phyloP scores from a whole-genome alignment of 225 moss, liverwort and hornwort genomes.

The Rhytidiadelphus loreus region DNA sequence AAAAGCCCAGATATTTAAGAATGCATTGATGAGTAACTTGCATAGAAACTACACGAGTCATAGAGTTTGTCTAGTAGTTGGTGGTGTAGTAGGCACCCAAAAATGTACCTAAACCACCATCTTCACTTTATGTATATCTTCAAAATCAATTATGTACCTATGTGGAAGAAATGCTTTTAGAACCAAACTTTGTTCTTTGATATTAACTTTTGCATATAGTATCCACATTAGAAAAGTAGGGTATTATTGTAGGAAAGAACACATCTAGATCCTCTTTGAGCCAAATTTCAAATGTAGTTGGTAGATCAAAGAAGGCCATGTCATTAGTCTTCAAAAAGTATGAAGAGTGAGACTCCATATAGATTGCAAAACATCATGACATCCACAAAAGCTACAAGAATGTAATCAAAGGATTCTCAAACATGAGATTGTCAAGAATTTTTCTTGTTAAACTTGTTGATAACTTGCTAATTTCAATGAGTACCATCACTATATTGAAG shows the following conservation, averaged over 20 bases:
- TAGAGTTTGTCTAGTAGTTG: not conserved
- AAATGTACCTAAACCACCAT: too few relatives aligned
- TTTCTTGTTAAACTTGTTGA: not conserved
- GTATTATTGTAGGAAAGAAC: not conserved
- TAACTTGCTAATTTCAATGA: not conserved
- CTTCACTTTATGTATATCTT: too few relatives aligned
- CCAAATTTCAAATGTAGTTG: not conserved
- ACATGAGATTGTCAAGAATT: not conserved
- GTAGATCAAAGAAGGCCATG: not conserved
- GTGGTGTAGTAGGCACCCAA: too few relatives aligned
- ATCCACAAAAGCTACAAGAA: accelerated
- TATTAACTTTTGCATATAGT: too few relatives aligned
- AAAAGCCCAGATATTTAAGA: not conserved
- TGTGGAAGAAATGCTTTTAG: too few relatives aligned
- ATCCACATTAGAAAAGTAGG: too few relatives aligned
- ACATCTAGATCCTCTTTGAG: accelerated
- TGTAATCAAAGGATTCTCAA: accelerated
- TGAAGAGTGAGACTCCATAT: accelerated
- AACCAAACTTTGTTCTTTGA: too few relatives aligned
- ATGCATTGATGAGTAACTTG: not conserved
- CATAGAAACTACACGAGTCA: not conserved
- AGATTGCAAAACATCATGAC: not conserved
- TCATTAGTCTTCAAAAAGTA: not conserved
- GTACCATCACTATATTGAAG: accelerated
- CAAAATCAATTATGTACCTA: too few relatives aligned